phyloP scores from a whole-genome alignment of 495 filamentous ascomycete genomes.

The Acidiella bohemica region DNA sequence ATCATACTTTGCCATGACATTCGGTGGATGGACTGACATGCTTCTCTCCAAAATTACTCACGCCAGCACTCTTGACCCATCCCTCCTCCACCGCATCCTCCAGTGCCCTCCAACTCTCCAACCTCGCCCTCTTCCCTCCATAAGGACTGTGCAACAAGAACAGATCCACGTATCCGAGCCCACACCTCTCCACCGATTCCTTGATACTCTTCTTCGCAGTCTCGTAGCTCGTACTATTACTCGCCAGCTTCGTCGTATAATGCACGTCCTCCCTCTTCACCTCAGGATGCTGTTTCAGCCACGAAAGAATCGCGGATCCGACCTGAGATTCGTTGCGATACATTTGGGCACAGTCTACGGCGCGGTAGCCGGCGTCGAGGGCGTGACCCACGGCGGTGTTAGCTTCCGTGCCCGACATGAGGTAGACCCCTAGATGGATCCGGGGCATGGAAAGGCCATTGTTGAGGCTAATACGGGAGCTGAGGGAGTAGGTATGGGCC shows the following conservation, averaged over 20 bases:
- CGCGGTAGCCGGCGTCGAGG: conserved; percentile 16
- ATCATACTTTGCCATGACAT: neutral
- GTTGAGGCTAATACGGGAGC: conserved; percentile 25
- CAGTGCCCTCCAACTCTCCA: conserved; percentile 51
- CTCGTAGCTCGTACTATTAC: conserved; percentile 45
- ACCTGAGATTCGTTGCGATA: conserved; percentile 51
- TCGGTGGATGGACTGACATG: conserved; percentile 40
- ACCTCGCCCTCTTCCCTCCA: conserved; percentile 43
- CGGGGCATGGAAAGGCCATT: conserved; percentile 48
- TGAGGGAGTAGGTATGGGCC: conserved; percentile 24
- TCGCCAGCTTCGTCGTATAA: conserved; percentile 53
- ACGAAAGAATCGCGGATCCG: conserved; percentile 42
- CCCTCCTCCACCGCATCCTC: conserved; percentile 51
- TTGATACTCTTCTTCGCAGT: conserved; percentile 42
- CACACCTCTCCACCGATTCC: conserved; percentile 39
- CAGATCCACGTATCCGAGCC: conserved; percentile 56
- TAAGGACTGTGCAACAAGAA: conserved; percentile 55
- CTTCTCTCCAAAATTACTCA: conserved; percentile 54
- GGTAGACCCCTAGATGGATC: conserved; percentile 55
- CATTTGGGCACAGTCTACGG: conserved; percentile 48
- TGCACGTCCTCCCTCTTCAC: conserved; percentile 47
- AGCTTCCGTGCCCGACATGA: conserved; percentile 40
- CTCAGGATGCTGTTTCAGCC: conserved; percentile 32
- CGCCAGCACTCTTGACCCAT: conserved; percentile 45
- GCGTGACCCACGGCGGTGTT: conserved; percentile 37